Evolutionary conservation across 441 rosid species (phyloP).

Genomic region (Codiaeum variegatum): DNA sequence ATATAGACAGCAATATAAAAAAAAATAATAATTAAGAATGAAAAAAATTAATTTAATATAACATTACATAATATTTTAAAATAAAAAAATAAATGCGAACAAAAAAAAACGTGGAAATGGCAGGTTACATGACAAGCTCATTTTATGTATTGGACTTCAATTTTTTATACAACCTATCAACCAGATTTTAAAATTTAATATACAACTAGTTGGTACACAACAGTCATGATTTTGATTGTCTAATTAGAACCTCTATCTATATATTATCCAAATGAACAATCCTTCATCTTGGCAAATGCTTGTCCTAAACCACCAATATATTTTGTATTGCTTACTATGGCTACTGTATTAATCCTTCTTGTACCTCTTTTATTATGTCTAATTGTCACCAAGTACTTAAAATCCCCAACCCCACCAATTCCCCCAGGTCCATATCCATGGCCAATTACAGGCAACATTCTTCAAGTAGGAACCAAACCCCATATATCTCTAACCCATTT

Average conservation of each 20-base stretch:
- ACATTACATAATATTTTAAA: too few species aligned
- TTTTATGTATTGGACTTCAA: too few species aligned
- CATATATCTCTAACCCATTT: constrained; percentile 25
- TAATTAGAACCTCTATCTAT: neutral
- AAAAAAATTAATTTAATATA: too few species aligned
- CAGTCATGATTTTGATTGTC: neutral
- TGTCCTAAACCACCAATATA: neutral
- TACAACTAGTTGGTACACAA: constrained; percentile 10
- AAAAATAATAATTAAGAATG: too few species aligned
- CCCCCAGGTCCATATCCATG: constrained; percentile 43
- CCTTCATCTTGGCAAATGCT: neutral
- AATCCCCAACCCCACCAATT: constrained; percentile 12
- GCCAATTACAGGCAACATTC: constrained; percentile 37
- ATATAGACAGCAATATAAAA: too few species aligned
- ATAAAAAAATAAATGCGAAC: too few species aligned
- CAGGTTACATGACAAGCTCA: too few species aligned
- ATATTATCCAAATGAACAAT: neutral
- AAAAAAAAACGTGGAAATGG: too few species aligned
- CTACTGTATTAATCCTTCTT: constrained; percentile 20
- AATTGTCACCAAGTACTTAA: constrained; percentile 20
- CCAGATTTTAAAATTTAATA: neutral
- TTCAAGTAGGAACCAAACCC: constrained; percentile 33
- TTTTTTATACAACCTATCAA: too few species aligned
- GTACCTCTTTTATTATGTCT: constrained; percentile 23
- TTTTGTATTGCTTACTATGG: neutral